Base-by-base conservation (phyloP, 768 basidiomycete genomes). In the Lactarius quietus region DNA sequence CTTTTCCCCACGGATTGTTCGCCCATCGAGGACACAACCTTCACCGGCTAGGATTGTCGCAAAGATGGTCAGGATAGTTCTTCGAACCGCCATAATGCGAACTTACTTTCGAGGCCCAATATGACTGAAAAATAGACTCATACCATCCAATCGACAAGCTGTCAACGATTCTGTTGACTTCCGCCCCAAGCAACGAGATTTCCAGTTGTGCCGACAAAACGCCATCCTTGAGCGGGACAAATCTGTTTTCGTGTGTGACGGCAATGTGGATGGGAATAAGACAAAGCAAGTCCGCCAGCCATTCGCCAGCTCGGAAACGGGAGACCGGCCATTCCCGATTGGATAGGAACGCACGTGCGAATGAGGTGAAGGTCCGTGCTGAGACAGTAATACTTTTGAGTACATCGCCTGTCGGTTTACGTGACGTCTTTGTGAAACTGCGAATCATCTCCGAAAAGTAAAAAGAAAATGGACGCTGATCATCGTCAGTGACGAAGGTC, bases 81-180 rank as follows among this genome's bases (percentile, higher is more conserved):
- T 0, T 29, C 2, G 51, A 4, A 14, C 12, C 2, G 6, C 28
- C 5, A 29, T 20, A 10, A 0, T 0, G 41, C 36, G 56, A 26
- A 15, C 56, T 9, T 39, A 80, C 85, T 79, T 83, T 86, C 26
- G 75, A 75, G 0, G 83, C 82, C 82, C 83, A 81, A 59, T 87
- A 87, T 0, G 45, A 48, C 23, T 48, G 85, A 63, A 87, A 84
- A 6, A 87, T 74, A 1, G 82, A 83, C 64, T 87, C 86, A 33
- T 86, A 86, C 86, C 86, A 87, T 1, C 84, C 85, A 59, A 87
- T 79, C 0, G 83, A 80, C 10, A 87, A 70, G 54, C 65, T 76
- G 45, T 48, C 45, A 6, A 48, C 45, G 5, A 48, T 48, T 15
- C 76, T 78, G n/a, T 78, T 79, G 28, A 87, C 81, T 52, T 85